phyloP scores from a whole-genome alignment of 1,284 basidiomycete species.

The Malassezia slooffiae region DNA sequence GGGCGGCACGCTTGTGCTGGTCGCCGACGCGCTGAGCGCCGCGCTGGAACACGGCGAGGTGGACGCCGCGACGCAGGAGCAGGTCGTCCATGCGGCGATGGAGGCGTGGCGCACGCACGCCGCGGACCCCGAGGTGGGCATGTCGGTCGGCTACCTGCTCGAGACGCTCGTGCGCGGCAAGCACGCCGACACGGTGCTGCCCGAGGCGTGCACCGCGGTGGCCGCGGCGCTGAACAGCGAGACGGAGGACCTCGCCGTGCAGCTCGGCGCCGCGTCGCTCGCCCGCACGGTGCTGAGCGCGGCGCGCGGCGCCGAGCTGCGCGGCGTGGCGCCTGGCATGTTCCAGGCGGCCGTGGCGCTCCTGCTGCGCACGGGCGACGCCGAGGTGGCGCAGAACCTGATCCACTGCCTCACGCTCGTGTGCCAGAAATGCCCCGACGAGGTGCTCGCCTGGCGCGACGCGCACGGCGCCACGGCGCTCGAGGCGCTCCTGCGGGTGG shows the following conservation, averaged over 20 bases:
- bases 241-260: neutral
- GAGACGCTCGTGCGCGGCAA: constrained; percentile 55
- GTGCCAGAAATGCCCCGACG: constrained; percentile 72
- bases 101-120: constrained; percentile 58
- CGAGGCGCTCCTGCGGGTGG: constrained; percentile 28
- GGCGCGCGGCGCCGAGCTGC: constrained; percentile 61
- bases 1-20: constrained; percentile 78
- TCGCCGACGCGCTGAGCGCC: constrained; percentile 72
- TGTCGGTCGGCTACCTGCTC: constrained; percentile 70
- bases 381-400: constrained; percentile 56
- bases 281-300: constrained; percentile 57
- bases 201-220: constrained; percentile 61
- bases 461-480: constrained; percentile 12
- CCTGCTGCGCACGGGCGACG: constrained; percentile 22
- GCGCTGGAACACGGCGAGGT: constrained; percentile 50
- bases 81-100: constrained; percentile 52
- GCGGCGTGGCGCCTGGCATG: constrained; percentile 53
- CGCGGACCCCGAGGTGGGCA: constrained; percentile 52
- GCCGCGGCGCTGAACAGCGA: constrained; percentile 37
- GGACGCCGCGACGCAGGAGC: constrained; percentile 10
- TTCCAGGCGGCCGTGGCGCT: constrained; percentile 21
- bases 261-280: constrained; percentile 56
- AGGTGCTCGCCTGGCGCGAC: constrained; percentile 56
- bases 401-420: constrained; percentile 69
- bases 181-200: constrained; percentile 63